These are phyloP conservation scores for Elongisporangium anandrum DNA, from an alignment of 352 stramenopile species.

Conservation along the genomic window DNA sequence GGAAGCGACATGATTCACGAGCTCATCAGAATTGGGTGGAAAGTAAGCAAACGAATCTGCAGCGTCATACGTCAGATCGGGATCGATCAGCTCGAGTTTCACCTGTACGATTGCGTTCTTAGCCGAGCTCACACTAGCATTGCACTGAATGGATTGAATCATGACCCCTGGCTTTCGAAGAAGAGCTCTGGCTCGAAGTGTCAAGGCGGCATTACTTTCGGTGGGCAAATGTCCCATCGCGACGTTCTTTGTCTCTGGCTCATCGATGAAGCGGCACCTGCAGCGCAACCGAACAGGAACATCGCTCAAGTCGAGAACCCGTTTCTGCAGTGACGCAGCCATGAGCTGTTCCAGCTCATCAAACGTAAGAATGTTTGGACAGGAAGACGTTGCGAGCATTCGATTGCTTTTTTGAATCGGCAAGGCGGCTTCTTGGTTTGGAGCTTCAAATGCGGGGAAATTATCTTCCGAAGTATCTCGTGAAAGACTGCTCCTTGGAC, in stretches of 20 bases:
- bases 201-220: not conserved
- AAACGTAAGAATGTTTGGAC: conserved; percentile 2
- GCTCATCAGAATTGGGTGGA: conserved; percentile 50
- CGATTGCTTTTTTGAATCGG: not conserved
- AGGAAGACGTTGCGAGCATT: not conserved
- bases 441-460: no score
- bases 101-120: conserved; percentile 24
- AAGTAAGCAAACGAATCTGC: conserved; percentile 86
- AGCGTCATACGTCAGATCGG: conserved; percentile 62
- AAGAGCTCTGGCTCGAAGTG: not conserved
- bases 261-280: conserved; percentile 9
- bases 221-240: not conserved
- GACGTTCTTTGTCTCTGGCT: not conserved
- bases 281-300: conserved; percentile 14
- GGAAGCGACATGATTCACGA: conserved; percentile 69
- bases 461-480: no score
- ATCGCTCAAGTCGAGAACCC: conserved; percentile 14
- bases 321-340: conserved; percentile 2
- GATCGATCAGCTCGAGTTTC: conserved; percentile 45
- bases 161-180: not conserved
- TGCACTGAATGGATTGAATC: not conserved
- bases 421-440: no score
- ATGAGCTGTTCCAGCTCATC: not conserved
- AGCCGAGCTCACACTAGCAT: not conserved
- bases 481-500: no score